phyloP scores from a whole-genome alignment of 176 grass and related monocot species.

The Chloris gayana region DNA sequence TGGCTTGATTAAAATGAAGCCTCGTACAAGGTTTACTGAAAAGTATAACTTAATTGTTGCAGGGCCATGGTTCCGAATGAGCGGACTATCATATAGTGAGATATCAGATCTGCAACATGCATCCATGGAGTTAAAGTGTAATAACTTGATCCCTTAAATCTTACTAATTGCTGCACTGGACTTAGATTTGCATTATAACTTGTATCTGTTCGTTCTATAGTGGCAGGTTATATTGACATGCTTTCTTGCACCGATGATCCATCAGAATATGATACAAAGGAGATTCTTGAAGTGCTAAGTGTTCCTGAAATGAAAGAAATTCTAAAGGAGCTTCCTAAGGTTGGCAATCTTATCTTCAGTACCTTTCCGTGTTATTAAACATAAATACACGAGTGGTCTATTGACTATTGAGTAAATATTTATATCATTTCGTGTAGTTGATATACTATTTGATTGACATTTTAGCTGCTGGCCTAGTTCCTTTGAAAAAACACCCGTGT shows the following conservation, averaged over 20 bases:
- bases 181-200: neutral
- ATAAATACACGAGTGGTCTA: neutral
- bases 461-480: neutral
- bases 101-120: slow-evolving; percentile 71
- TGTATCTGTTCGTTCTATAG: slow-evolving; percentile 46
- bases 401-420: slow-evolving; percentile 31
- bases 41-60: slow-evolving; percentile 40
- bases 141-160: slow-evolving; percentile 26
- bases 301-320: slow-evolving; percentile 84
- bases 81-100: slow-evolving; percentile 67
- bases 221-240: slow-evolving; percentile 76
- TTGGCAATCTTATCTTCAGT: slow-evolving; percentile 44
- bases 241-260: slow-evolving; percentile 50
- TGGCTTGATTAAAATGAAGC: slow-evolving; percentile 23
- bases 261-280: slow-evolving; percentile 65
- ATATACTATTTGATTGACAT: slow-evolving; percentile 9
- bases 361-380: neutral
- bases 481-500: slow-evolving; percentile 31
- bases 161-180: slow-evolving; percentile 17
- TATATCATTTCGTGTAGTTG: neutral
- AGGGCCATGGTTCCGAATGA: slow-evolving; percentile 93
- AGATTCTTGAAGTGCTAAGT: slow-evolving; percentile 76
- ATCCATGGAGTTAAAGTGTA: slow-evolving; percentile 79
- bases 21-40: slow-evolving; percentile 15
- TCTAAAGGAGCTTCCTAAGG: slow-evolving; percentile 69